Base-by-base conservation (phyloP, 2,329 filamentous ascomycete species). In the Ramularia endophylla region DNA sequence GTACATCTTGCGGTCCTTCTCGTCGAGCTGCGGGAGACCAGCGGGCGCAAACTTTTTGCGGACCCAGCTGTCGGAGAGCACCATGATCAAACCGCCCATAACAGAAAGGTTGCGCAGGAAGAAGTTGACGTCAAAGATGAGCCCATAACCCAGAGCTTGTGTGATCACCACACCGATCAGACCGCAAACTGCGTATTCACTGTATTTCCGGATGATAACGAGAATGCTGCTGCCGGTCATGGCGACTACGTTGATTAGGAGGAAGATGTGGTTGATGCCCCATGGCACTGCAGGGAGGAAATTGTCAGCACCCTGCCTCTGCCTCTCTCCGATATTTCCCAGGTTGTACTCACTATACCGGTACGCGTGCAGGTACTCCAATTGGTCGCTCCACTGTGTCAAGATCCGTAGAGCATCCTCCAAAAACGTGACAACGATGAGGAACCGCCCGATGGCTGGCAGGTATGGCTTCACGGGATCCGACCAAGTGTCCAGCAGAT, bases 1-100 rank as follows among this genome's bases (percentile, higher is more conserved):
- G 76, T 98, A 98, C 90, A 97, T 97, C 78, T 97, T 98, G 70
- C 89, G 86, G 67, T 98, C 92, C 80, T 97, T 97, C 75, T 98
- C 92, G 64, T 97, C 92, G 39, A 98, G 78, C 66, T 87, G 80
- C 36, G 92, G 92, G 39, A 98, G 77, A 35, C 92, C 92, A 35
- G 92, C 92, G 49, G 95, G 95, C 3, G 89, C 90, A 72, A 95
- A 94, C 65, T 82, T 86, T 80, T 97, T 97, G 70, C 89, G 85
- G 51, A 95, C 88, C 88, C 90, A 97, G 43, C 87, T 94, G 71
- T 98, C 92, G 29, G 89, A 95, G 35, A 98, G 77, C 15, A 98
- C 92, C 92, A 98, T 97, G 57, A 98, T 77, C 32, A 98, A 78
- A 46, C 92, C 92, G 56, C 92, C 92, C 73, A 97, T 90, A 59